phyloP scores from a whole-genome alignment of 441 rosid species.

The Mallotus repandus region DNA sequence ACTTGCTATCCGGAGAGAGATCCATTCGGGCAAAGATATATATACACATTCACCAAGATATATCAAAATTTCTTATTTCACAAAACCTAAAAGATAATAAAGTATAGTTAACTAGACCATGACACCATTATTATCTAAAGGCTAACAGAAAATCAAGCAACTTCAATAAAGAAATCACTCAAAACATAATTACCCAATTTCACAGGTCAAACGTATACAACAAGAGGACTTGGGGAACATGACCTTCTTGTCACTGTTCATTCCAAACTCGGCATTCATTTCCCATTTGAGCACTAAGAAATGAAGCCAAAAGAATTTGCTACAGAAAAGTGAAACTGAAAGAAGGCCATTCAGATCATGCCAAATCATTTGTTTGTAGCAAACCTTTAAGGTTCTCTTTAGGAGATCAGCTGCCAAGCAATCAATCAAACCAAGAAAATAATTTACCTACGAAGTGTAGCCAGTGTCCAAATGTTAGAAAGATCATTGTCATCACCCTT shows the following conservation, averaged over 20 bases:
- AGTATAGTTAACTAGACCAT: background rate
- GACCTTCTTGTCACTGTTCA: background rate
- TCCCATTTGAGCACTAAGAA: background rate
- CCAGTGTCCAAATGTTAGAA: constrained; percentile 66
- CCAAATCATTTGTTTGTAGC: background rate
- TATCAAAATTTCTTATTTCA: background rate
- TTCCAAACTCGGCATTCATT: no score
- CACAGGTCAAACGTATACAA: background rate
- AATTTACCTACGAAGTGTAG: constrained; percentile 77
- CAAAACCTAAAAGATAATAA: background rate
- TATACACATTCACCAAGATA: background rate
- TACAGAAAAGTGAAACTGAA: background rate
- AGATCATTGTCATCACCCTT: constrained; percentile 41
- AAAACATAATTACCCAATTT: background rate
- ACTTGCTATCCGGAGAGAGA: no score
- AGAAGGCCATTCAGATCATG: background rate
- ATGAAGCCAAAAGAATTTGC: background rate
- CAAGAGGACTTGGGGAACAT: background rate
- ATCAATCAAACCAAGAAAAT: constrained; percentile 8
- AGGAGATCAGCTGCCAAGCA: background rate
- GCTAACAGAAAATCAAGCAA: background rate
- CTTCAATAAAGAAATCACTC: background rate
- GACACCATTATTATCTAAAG: background rate
- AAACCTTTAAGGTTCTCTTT: background rate
- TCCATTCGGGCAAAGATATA: background rate